Conservation (phyloP, 257 asterid genomes). For the Cordia subcordata region DNA sequence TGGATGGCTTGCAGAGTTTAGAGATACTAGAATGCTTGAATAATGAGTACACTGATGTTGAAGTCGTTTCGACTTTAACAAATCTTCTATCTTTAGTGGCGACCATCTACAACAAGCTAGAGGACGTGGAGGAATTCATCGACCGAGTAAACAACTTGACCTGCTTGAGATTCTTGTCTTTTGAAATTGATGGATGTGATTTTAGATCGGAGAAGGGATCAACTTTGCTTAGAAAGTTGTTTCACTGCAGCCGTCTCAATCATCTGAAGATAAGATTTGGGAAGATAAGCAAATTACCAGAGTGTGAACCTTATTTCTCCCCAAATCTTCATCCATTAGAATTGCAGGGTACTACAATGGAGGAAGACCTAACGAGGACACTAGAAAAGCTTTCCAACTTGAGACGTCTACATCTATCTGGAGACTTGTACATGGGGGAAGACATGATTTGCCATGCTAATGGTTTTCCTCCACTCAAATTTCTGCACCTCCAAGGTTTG, state of each 20-base stretch:
- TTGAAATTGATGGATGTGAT: neutral
- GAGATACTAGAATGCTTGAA: slow-evolving; percentile 11
- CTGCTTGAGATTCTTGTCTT: neutral
- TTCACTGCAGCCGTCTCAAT: slow-evolving; percentile 1
- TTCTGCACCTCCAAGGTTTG: neutral
- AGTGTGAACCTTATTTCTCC: neutral
- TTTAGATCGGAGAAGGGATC: neutral
- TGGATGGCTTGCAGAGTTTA: slow-evolving; percentile 12
- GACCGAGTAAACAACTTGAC: neutral
- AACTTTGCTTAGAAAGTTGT: slow-evolving; percentile 3
- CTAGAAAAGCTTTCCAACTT: slow-evolving; percentile 15
- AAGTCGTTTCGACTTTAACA: slow-evolving; percentile 3
- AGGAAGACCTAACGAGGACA: slow-evolving; percentile 3
- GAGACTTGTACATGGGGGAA: neutral
- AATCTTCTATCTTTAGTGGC: slow-evolving; percentile 4
- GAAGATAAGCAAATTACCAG: neutral
- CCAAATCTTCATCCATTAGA: neutral
- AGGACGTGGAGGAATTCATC: neutral
- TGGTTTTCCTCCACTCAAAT: slow-evolving; percentile 11
- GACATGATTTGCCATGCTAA: slow-evolving; percentile 9
- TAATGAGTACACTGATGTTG: neutral
- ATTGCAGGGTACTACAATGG: neutral
- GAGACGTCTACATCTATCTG: neutral
- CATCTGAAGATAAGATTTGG: neutral
- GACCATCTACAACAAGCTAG: neutral